These are phyloP conservation scores for Immersiella caudata DNA, from an alignment of 495 filamentous ascomycete genomes.

Conservation along the genomic window DNA sequence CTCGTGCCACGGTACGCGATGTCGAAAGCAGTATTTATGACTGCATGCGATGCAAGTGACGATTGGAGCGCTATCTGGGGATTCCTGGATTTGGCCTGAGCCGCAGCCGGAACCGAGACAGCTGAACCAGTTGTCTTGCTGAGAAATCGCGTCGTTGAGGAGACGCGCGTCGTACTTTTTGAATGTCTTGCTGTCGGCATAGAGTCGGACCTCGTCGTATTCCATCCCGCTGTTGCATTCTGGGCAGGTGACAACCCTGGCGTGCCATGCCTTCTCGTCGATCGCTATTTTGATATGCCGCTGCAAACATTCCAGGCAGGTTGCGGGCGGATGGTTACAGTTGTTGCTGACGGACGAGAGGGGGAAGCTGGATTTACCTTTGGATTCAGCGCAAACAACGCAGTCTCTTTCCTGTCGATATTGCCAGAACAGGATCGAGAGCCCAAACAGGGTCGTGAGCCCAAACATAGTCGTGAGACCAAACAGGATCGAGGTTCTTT, in stretches of 20 bases:
- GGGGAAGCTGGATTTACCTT: neutral
- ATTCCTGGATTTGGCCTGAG: constrained; percentile 12
- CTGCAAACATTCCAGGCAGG: constrained; percentile 11
- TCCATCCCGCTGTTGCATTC: constrained; percentile 11
- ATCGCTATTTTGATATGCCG: constrained; percentile 12
- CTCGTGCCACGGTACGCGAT: constrained; percentile 12
- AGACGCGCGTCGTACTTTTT: constrained; percentile 8
- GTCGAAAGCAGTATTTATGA: constrained; percentile 10
- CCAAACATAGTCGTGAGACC: too few species aligned
- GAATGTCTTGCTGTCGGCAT: constrained; percentile 11
- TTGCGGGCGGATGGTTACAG: constrained; percentile 1
- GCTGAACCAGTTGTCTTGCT: constrained; percentile 9
- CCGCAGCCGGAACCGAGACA: constrained; percentile 6
- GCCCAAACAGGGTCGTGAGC: neutral
- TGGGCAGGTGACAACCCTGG: constrained; percentile 3
- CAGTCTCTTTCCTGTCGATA: neutral
- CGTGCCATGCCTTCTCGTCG: constrained; percentile 11
- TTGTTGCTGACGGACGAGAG: constrained; percentile 1
- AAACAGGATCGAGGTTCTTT: neutral
- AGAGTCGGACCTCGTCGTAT: constrained; percentile 2
- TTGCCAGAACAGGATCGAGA: constrained; percentile 3
- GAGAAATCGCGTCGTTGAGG: constrained; percentile 4
- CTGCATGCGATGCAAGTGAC: constrained; percentile 4
- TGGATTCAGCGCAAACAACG: constrained; percentile 1
- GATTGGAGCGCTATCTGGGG: constrained; percentile 10